phyloP scores from a whole-genome alignment of 768 basidiomycete species.

The Rubroboletus pulcherrimus region DNA sequence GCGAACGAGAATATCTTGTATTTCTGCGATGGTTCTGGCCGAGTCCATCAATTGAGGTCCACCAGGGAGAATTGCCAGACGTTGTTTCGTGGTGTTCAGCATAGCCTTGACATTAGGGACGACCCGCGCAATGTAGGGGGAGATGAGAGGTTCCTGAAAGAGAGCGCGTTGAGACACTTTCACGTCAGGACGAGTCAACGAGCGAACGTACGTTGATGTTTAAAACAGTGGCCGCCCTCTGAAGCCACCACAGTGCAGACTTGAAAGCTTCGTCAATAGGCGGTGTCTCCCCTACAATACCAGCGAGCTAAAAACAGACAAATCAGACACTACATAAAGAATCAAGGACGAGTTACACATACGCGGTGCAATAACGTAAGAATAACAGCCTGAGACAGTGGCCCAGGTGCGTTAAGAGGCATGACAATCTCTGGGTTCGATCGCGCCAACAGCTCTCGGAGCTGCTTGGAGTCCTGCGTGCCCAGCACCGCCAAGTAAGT shows the following conservation, averaged over 20 bases:
- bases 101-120: conserved; percentile 75
- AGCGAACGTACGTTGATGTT: conserved; percentile 60
- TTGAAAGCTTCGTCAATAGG: conserved; percentile 81
- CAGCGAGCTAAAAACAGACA: conserved; percentile 52
- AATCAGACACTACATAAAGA: neutral
- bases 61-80: conserved; percentile 73
- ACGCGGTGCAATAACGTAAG: conserved; percentile 81
- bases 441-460: conserved; percentile 67
- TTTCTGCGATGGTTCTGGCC: conserved; percentile 65
- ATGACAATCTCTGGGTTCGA: conserved; percentile 79
- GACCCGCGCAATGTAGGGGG: conserved; percentile 78
- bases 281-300: conserved; percentile 68
- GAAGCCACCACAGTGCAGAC: conserved; percentile 82
- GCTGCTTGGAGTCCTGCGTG: conserved; percentile 68
- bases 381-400: conserved; percentile 81
- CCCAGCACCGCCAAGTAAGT: conserved; percentile 74
- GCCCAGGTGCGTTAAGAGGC: conserved; percentile 65
- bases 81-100: conserved; percentile 76
- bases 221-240: conserved; percentile 65
- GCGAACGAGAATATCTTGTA: conserved; percentile 64
- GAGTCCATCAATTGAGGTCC: conserved; percentile 64
- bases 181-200: neutral
- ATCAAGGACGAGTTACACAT: conserved; percentile 30
- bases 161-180: neutral
- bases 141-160: conserved; percentile 69